phyloP scores from a whole-genome alignment of 2,329 filamentous ascomycete species.

The Phyllosticta paracitricarpa region DNA sequence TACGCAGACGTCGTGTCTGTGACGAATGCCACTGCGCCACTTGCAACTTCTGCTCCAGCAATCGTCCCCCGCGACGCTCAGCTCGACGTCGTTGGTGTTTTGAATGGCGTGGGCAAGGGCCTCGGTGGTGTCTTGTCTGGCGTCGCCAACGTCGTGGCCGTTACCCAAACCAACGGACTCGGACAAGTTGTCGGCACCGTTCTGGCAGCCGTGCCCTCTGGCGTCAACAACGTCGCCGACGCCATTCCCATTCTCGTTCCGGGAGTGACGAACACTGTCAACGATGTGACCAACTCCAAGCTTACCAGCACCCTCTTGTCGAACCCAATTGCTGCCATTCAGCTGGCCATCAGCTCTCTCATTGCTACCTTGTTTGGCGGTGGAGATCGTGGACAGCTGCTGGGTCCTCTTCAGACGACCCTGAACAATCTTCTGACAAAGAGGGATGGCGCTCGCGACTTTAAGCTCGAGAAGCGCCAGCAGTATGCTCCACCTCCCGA shows the following conservation, averaged over 20 bases:
- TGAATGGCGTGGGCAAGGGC: neutral
- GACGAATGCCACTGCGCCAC: neutral
- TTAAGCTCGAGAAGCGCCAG: neutral
- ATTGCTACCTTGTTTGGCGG: neutral
- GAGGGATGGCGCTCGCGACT: neutral
- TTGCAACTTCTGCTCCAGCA: neutral
- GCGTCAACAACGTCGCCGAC: neutral
- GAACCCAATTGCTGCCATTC: neutral
- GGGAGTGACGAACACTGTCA: too few species aligned
- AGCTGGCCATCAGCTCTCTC: neutral
- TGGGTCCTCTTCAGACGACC: neutral
- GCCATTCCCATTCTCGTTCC: neutral
- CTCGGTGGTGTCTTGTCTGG: neutral
- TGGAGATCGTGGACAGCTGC: neutral
- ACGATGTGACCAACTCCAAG: neutral
- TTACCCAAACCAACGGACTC: neutral
- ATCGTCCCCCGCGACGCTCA: neutral
- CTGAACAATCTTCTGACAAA: neutral
- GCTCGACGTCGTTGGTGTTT: neutral
- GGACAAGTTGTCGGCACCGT: neutral
- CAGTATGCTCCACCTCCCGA: neutral
- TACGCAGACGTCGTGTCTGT: neutral
- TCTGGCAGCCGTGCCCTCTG: neutral
- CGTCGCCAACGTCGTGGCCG: neutral
- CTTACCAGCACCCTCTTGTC: neutral